These are phyloP conservation scores for Exophiala sp. DNA, from an alignment of 2,329 filamentous ascomycete genomes.

Conservation along the genomic window DNA sequence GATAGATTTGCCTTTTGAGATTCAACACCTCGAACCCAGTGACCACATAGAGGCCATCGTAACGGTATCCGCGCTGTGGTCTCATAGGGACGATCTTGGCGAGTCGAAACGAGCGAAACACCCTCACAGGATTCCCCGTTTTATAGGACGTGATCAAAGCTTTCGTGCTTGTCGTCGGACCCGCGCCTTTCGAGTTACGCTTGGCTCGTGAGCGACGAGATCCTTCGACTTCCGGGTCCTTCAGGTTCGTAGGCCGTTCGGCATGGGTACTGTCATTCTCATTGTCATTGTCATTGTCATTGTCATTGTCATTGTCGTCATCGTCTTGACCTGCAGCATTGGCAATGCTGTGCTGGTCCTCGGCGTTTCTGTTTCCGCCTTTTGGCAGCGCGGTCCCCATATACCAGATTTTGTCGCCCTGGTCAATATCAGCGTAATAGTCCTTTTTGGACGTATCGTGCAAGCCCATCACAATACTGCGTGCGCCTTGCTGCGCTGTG, in stretches of 20 bases:
- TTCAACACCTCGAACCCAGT: conserved; percentile 38
- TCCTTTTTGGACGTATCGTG: conserved; percentile 30
- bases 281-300: too few species aligned
- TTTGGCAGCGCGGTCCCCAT: conserved; percentile 41
- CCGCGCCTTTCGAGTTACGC: conserved; percentile 23
- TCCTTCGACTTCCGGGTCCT: conserved; percentile 11
- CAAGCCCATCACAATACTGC: conserved; percentile 49
- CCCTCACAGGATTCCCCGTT: conserved; percentile 41
- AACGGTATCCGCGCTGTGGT: conserved; percentile 48
- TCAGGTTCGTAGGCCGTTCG: conserved; percentile 16
- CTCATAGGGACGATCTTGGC: conserved; percentile 36
- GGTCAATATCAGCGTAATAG: conserved; percentile 42
- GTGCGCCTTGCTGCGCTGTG: conserved; percentile 42
- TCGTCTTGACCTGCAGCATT: too few species aligned
- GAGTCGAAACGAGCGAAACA: conserved; percentile 44
- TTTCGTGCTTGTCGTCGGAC: conserved; percentile 36
- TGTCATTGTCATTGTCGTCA: too few species aligned
- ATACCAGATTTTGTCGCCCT: conserved; percentile 47
- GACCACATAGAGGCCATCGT: conserved; percentile 54
- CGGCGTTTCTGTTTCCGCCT: too few species aligned
- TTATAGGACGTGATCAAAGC: conserved; percentile 39
- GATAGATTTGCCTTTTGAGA: conserved; percentile 38
- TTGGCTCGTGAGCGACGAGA: conserved; percentile 1
- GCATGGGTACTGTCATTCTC: too few species aligned
- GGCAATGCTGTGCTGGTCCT: too few species aligned